Conservation (phyloP, 805 yeast genomes). For the Saccharomyces cerevisiae region DNA sequence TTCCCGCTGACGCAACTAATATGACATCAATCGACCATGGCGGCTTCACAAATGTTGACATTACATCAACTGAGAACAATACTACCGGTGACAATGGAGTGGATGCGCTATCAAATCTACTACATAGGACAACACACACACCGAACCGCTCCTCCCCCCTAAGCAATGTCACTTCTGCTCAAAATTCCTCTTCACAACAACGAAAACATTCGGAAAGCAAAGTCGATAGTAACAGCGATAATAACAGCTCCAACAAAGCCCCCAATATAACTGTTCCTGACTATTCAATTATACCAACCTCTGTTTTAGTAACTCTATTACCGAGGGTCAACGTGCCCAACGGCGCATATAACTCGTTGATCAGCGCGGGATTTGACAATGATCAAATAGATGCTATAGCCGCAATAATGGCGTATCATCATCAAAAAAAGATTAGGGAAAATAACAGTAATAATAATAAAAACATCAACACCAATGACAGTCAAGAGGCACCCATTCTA, state of each 20-base stretch:
- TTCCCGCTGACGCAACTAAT: neutral
- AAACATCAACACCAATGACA: neutral
- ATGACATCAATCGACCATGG: constrained; percentile 15
- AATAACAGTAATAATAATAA: neutral
- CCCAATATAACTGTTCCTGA: constrained; percentile 25
- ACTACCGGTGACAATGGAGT: neutral
- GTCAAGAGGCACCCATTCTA: neutral
- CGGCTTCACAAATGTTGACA: constrained; percentile 16
- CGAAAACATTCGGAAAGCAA: neutral
- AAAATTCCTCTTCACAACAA: neutral
- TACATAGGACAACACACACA: neutral
- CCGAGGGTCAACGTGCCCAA: constrained; percentile 66
- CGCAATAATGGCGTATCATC: constrained; percentile 66
- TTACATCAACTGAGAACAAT: constrained; percentile 5
- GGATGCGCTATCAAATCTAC: neutral
- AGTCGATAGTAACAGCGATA: neutral
- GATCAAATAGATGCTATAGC: constrained; percentile 68
- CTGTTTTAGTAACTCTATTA: constrained; percentile 34
- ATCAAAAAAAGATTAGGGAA: constrained; percentile 24
- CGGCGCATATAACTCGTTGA: constrained; percentile 57
- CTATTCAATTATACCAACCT: constrained; percentile 25
- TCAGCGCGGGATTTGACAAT: constrained; percentile 56
- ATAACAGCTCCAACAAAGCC: neutral
- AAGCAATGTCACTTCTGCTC: neutral
- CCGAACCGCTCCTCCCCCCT: neutral